phyloP scores from a whole-genome alignment of 371 early-diverging fungal genomes.

The Pancytospora philotis region DNA sequence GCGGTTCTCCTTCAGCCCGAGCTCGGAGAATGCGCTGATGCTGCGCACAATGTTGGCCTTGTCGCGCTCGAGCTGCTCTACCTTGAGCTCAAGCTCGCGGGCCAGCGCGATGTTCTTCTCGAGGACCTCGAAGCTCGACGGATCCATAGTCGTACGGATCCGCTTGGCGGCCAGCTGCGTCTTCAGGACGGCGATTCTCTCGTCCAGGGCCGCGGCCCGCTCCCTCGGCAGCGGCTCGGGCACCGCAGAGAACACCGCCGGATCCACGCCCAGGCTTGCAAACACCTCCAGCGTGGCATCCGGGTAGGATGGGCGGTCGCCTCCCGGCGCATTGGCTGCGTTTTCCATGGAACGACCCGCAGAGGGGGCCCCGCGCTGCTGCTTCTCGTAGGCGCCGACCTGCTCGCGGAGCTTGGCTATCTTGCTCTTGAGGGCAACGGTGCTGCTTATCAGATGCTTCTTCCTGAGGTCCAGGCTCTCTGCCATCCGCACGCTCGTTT shows the following conservation, averaged over 20 bases:
- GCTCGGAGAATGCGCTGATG: slow-evolving; percentile 42
- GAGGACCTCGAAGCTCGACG: slow-evolving; percentile 58
- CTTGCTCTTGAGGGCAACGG: slow-evolving; percentile 16
- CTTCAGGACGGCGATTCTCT: slow-evolving; percentile 5
- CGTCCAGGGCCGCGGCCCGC: background rate
- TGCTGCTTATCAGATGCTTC: slow-evolving; percentile 26
- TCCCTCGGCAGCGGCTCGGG: background rate
- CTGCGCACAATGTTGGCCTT: slow-evolving; percentile 51
- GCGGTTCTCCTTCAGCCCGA: slow-evolving; percentile 47
- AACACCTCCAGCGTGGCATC: slow-evolving; percentile 2
- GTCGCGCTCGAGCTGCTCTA: slow-evolving; percentile 55
- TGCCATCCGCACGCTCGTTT: slow-evolving; percentile 27
- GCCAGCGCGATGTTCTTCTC: slow-evolving; percentile 57
- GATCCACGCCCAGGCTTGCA: slow-evolving; percentile 11
- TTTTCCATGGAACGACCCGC: background rate
- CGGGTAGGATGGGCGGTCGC: background rate
- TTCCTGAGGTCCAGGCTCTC: slow-evolving; percentile 40
- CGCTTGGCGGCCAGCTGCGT: slow-evolving; percentile 2
- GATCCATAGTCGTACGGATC: slow-evolving; percentile 46
- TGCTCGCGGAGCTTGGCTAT: slow-evolving; percentile 35
- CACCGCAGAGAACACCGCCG: background rate
- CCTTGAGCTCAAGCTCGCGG: slow-evolving; percentile 52
- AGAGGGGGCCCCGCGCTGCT: background rate
- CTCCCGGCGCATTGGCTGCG: background rate
- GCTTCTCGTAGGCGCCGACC: slow-evolving; percentile 62